phyloP scores from a whole-genome alignment of 805 yeast species.

The Yarrowia sp. region DNA sequence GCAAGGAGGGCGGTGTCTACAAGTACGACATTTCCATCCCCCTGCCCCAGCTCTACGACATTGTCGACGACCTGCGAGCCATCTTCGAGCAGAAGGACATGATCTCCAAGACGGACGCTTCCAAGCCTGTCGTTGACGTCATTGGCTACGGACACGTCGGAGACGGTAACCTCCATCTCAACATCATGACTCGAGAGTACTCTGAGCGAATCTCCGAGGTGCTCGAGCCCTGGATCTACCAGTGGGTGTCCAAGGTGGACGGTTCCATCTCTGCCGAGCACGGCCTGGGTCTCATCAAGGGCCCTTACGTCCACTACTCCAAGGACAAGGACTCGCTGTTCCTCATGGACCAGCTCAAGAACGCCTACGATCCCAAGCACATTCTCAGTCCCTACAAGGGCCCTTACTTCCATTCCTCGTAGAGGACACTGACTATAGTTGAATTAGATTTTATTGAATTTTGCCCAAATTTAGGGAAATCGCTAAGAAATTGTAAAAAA shows the following conservation, averaged over 20 bases:
- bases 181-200: conserved; percentile 88
- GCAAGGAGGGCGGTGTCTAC: conserved; percentile 90
- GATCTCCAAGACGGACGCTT: conserved; percentile 64
- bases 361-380: conserved; percentile 86
- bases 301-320: conserved; percentile 83
- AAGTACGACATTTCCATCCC: conserved; percentile 97
- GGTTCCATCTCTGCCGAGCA: conserved; percentile 98
- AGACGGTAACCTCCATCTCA: conserved; percentile 94
- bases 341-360: conserved; percentile 78
- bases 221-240: conserved; percentile 94
- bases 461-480: too few species aligned
- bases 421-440: too few species aligned
- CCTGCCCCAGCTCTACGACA: conserved; percentile 74
- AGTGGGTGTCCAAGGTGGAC: conserved; percentile 67
- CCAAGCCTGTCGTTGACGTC: conserved; percentile 80
- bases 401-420: too few species aligned
- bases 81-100: conserved; percentile 64
- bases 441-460: too few species aligned
- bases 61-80: conserved; percentile 79
- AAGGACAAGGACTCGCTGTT: conserved; percentile 74
- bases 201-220: conserved; percentile 76
- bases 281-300: conserved; percentile 97
- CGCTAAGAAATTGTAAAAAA: too few species aligned
- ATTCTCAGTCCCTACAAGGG: conserved; percentile 91
- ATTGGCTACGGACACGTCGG: conserved; percentile 99